Conservation (phyloP, 202 grass and related monocot genomes). For the Cymbopogon flexuosus region DNA sequence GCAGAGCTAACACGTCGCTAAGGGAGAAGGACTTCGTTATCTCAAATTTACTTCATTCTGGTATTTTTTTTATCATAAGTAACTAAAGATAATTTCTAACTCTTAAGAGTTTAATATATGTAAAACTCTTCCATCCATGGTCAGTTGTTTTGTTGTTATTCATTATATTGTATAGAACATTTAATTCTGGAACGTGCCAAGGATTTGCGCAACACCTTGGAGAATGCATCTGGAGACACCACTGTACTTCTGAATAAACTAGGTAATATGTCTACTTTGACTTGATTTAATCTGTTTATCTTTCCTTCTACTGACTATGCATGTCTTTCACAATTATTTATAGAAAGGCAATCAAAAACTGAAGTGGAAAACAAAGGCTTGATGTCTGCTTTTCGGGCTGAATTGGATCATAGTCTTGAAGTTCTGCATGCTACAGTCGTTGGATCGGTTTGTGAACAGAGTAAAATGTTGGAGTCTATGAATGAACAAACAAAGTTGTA, state of each 20-base stretch:
- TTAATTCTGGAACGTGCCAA: conserved; percentile 60
- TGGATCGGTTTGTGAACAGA: conserved; percentile 59
- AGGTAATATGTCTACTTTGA: conserved; percentile 34
- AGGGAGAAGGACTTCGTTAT: conserved; percentile 87
- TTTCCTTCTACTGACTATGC: conserved; percentile 19
- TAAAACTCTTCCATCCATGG: neutral
- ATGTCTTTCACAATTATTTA: conserved; percentile 26
- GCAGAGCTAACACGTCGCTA: conserved; percentile 26
- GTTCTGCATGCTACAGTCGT: conserved; percentile 50
- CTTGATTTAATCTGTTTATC: neutral
- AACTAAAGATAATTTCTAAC: conserved; percentile 13
- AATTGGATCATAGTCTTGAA: conserved; percentile 52
- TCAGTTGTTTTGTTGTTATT: conserved; percentile 2
- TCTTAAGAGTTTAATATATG: neutral
- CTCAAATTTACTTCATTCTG: conserved; percentile 54
- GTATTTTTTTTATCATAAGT: conserved; percentile 39
- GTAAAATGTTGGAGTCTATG: conserved; percentile 48
- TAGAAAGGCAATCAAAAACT: conserved; percentile 58
- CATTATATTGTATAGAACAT: conserved; percentile 41
- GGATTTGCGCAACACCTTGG: conserved; percentile 41
- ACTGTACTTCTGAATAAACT: conserved; percentile 53
- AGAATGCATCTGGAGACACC: conserved; percentile 58
- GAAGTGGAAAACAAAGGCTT: conserved; percentile 59
- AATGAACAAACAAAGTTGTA: conserved; percentile 56
- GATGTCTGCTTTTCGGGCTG: conserved; percentile 50